phyloP scores from a whole-genome alignment of 1,139 yeast species.

The Blastobotrys capitulatus region DNA sequence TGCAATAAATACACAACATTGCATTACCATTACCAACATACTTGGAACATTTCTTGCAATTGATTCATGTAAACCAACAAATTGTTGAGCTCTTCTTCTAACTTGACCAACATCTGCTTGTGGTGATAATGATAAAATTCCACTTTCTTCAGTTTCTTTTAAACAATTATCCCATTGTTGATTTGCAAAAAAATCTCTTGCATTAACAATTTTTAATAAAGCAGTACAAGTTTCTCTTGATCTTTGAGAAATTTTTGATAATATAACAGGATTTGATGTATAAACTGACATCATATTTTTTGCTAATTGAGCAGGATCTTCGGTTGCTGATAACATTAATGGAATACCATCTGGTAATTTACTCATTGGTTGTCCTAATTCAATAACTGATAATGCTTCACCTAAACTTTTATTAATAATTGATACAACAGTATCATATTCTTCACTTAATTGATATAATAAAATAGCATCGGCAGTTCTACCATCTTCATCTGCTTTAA shows the following conservation, averaged over 20 bases:
- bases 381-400: conserved; percentile 69
- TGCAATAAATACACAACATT: conserved; percentile 60
- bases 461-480: conserved; percentile 80
- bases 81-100: conserved; percentile 51
- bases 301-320: conserved; percentile 39
- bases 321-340: conserved; percentile 31
- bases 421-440: conserved; percentile 75
- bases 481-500: conserved; percentile 88
- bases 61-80: conserved; percentile 59
- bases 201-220: conserved; percentile 59
- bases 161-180: conserved; percentile 62
- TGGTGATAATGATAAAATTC: conserved; percentile 58
- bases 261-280: conserved; percentile 31
- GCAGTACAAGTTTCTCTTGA: conserved; percentile 54
- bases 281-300: conserved; percentile 36
- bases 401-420: conserved; percentile 75
- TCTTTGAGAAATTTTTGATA: conserved; percentile 28
- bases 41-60: conserved; percentile 77
- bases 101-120: conserved; percentile 43
- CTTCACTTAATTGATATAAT: conserved; percentile 83
- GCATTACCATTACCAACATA: conserved; percentile 75
- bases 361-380: conserved; percentile 57
- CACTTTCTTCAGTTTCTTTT: conserved; percentile 48
- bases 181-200: conserved; percentile 55
- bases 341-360: conserved; percentile 23